Evolutionary conservation across 306 rosid species (phyloP), one percentile per base, ranked within the genome.

Genomic region (Glycyrrhiza uralensis): DNA sequence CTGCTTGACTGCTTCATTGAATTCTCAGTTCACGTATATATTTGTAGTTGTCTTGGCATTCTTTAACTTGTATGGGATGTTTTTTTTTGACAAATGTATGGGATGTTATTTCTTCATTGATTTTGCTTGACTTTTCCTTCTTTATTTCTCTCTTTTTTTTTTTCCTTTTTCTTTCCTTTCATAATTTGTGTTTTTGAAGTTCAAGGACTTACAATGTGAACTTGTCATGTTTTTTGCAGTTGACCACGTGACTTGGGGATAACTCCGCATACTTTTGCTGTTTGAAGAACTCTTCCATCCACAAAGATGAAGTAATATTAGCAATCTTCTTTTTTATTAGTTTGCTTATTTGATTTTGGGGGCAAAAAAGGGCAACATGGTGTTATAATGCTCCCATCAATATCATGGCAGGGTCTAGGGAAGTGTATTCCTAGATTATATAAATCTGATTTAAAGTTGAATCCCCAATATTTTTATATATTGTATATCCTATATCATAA

Each of bases 241-340:
- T 79, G 75, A 56, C 58, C 50, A 51, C 74, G 74, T 69, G 33
- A 42, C 65, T 58, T 55, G 62, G 49, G 60, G 68, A 80, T 78
- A 85, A 46, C 72, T 72, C 66, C 24, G 66, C 72, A 59, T 69
- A 75, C 78, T 45, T 61, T 65, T 36, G 69, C 69, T 22, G 44
- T 71, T 62, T 7, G n/a, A 71, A 73, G 85, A 66, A 71, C 76
- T 72, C 65, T 45, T 60, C 81, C 60, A 78, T 68, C 67, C 66
- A 12, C 77, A 72, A 73, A 76, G 86, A 90, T 90, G 94, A 86
- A 73, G 97, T 90, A 90, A 78, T 75, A 68, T 35, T 30, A 46
- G 23, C 52, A 52, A 12, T 79, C 76, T 77, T 5, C 46, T 17
- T 56, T 26, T 38, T 33, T 36, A n/a, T 60, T 36, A 8, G 19